Base-by-base conservation (phyloP, 2,329 filamentous ascomycete genomes). In the Fusarium poae region DNA sequence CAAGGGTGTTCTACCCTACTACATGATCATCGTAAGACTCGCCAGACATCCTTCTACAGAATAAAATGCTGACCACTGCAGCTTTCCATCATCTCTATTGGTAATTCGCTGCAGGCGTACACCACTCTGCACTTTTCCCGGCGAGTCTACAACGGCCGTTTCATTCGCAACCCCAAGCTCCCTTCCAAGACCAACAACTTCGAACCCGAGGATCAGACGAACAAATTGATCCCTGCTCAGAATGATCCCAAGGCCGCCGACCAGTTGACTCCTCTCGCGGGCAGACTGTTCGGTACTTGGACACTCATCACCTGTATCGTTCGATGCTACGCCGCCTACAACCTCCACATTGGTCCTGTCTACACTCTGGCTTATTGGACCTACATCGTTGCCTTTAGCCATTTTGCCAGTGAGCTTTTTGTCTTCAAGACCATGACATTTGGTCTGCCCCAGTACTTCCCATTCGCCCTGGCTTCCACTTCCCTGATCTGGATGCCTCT, bases 41-140 rank as follows among this genome's bases (percentile, higher is more conserved):
- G 34, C 42, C 25, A n/a, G 20, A 46, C 25, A 21, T 27, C 62
- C 56, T 50, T 16, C 30, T 35, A 32, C 39, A 30, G 29, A 27
- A 37, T 34, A 46, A 37, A 20, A 37, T 57, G 43, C 68, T 71
- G 53, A 74, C 65, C 61, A 52, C 43, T 34, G 27, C 69, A 97
- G 95, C 87, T 97, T 77, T 93, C 93, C 58, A 77, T 94, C 58
- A 87, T 97, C 59, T 93, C 95, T 30, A 85, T 96, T 62, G 91
- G 88, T 75, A 99, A 99, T 84, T 91, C 89, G 35, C 78, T 97
- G 46, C 94, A 97, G 83, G 89, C 92, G 77, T 97, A 97, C 81
- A 75, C 83, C 35, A 97, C 93, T 20, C 85, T 94, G 5, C 85
- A 89, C 78, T 97, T 92, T 82, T 94, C 94, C 10, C 89, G 90